Evolutionary conservation across 2,329 filamentous ascomycete species (phyloP).

Genomic region (Chaetomium sp.): DNA sequence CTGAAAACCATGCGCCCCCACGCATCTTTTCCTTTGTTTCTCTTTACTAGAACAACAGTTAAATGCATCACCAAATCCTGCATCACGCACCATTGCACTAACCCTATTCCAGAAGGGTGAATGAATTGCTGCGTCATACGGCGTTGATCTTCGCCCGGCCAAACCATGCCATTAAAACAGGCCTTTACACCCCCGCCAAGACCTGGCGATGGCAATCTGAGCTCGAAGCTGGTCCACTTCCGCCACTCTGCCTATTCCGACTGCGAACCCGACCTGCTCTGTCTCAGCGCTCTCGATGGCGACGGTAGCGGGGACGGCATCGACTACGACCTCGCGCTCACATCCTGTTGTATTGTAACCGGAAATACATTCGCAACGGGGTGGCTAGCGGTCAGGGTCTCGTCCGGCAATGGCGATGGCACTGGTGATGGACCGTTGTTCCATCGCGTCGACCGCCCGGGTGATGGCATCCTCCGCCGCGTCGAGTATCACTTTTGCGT

Average conservation of each 20-base stretch:
- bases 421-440: neutral
- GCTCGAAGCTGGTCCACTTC: neutral
- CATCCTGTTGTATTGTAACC: constrained; percentile 10
- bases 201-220: too few species aligned
- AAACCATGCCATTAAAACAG: too few species aligned
- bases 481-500: constrained; percentile 7
- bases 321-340: constrained; percentile 9
- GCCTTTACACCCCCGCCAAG: too few species aligned
- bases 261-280: constrained; percentile 9
- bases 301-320: constrained; percentile 1
- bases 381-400: neutral
- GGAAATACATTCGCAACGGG: neutral
- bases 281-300: constrained; percentile 5
- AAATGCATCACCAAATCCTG: too few species aligned
- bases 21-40: too few species aligned
- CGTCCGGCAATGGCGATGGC: neutral
- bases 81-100: too few species aligned
- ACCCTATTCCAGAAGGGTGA: too few species aligned
- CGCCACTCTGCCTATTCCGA: constrained; percentile 11
- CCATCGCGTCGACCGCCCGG: constrained; percentile 6
- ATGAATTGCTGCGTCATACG: too few species aligned
- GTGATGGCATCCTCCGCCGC: constrained; percentile 5
- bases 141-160: too few species aligned
- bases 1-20: too few species aligned
- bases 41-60: too few species aligned